Percentiles rank a stretch among this genome's conserved stretches.
phyloP scores from a whole-genome alignment of 768 basidiomycete genomes.

The Lactifluus rugatus region DNA sequence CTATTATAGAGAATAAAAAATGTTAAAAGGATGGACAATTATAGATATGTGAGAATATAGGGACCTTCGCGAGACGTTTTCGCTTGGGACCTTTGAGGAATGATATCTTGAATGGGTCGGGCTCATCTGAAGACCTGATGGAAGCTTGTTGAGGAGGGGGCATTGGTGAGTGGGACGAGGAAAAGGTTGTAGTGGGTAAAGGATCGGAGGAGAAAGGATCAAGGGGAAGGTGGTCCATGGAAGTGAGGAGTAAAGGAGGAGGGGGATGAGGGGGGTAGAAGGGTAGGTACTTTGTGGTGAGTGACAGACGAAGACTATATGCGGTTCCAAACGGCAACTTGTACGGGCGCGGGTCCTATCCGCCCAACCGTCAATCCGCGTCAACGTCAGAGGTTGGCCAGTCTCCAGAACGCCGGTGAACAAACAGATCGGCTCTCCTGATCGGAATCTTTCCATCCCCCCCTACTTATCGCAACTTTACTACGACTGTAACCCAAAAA shows the following conservation, averaged over 20 bases:
- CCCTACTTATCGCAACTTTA: background rate
- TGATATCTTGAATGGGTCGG: constrained; percentile 30
- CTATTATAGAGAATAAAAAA: constrained; percentile 23
- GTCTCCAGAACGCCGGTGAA: background rate
- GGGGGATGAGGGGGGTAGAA: background rate
- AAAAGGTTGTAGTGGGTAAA: background rate
- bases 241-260: background rate
- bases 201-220: constrained; percentile 2
- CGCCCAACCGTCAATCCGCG: background rate
- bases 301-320: constrained; percentile 10
- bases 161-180: background rate
- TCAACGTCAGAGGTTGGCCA: background rate
- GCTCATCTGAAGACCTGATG: constrained; percentile 19
- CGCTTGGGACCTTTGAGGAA: constrained; percentile 46
- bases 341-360: constrained; percentile 3
- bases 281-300: constrained; percentile 1
- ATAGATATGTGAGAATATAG: background rate
- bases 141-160: constrained; percentile 8
- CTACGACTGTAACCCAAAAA: background rate
- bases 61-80: constrained; percentile 44
- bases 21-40: background rate
- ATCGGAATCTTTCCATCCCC: constrained; percentile 5
- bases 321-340: constrained; percentile 13
- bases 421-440: constrained; percentile 3
- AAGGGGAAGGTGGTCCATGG: constrained; percentile 9